Percentiles rank a stretch among this genome's conserved stretches.
Evolutionary conservation across 1,284 basidiomycete genomes (phyloP).

Genomic region (Microbotryum silenes-acaulis): DNA sequence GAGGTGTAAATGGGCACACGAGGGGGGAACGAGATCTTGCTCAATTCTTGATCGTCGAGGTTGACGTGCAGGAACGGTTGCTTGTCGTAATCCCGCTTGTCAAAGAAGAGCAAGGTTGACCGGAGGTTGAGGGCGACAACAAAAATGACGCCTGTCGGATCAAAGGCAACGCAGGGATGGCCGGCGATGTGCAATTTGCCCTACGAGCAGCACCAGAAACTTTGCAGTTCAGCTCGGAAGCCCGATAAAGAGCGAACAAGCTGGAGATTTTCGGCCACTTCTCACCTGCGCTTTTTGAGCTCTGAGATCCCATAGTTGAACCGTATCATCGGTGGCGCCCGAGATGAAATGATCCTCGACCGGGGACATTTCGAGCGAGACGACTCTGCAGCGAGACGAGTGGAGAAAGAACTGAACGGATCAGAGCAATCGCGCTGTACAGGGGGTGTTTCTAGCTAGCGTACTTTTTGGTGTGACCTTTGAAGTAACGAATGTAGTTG

Average conservation of each 20-base stretch:
- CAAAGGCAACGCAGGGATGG: constrained; percentile 80
- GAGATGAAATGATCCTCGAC: constrained; percentile 94
- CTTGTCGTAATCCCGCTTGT: constrained; percentile 80
- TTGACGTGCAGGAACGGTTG: constrained; percentile 76
- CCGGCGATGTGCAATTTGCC: constrained; percentile 49
- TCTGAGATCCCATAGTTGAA: constrained; percentile 93
- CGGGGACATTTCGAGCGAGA: constrained; percentile 85
- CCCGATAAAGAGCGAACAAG: neutral
- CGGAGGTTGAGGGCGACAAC: constrained; percentile 84
- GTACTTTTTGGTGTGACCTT: constrained; percentile 72
- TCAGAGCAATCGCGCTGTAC: neutral
- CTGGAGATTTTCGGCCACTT: constrained; percentile 19
- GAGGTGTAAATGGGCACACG: constrained; percentile 87
- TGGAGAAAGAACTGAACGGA: neutral
- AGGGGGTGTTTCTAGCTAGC: constrained; percentile 15
- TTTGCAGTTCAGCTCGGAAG: neutral
- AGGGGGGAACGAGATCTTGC: constrained; percentile 66
- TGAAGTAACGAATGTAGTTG: constrained; percentile 90
- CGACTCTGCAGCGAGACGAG: constrained; percentile 49
- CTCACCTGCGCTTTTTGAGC: constrained; percentile 58
- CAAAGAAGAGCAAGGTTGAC: constrained; percentile 76
- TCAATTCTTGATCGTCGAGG: constrained; percentile 69
- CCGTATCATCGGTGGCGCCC: constrained; percentile 83
- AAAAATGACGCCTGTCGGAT: constrained; percentile 80
- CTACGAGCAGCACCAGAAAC: constrained; percentile 45